These are phyloP conservation scores for Hanseniaspora clermontiae DNA, from an alignment of 805 yeast species.

Conservation along the genomic window DNA sequence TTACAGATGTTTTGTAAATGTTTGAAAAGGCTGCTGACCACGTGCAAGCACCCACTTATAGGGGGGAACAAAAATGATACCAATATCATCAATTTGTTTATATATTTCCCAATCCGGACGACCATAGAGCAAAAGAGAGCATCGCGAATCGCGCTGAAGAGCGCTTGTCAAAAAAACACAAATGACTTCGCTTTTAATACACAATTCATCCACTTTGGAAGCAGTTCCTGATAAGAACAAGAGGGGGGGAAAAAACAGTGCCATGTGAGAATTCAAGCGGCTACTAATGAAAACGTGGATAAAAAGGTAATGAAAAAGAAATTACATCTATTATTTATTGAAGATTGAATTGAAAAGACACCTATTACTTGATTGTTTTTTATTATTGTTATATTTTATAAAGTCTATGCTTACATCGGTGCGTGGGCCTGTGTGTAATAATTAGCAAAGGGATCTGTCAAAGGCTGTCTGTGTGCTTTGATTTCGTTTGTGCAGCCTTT, in stretches of 20 bases:
- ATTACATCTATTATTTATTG: background rate
- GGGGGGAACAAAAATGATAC: no score
- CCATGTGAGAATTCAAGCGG: background rate
- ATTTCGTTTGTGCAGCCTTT: constrained; percentile 5
- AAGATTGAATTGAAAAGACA: background rate
- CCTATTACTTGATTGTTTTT: no score
- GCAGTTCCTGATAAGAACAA: background rate
- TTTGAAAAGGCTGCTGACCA: no score
- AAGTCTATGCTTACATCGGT: background rate
- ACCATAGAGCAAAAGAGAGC: background rate
- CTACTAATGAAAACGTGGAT: background rate
- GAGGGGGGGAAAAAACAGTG: background rate
- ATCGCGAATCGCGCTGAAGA: background rate
- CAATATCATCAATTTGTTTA: no score
- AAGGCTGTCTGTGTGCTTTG: background rate
- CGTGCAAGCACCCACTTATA: no score
- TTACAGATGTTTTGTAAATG: no score
- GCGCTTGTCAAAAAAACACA: background rate
- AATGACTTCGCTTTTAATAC: background rate
- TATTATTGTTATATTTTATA: no score
- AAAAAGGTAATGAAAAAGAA: no score
- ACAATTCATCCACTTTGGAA: background rate
- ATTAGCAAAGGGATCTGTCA: no score
- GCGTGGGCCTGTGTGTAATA: background rate
- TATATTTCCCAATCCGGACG: background rate